Evolutionary conservation across 352 stramenopile species (phyloP), one percentile per base, ranked within the genome.

Genomic region (Phytophthora sojae): DNA sequence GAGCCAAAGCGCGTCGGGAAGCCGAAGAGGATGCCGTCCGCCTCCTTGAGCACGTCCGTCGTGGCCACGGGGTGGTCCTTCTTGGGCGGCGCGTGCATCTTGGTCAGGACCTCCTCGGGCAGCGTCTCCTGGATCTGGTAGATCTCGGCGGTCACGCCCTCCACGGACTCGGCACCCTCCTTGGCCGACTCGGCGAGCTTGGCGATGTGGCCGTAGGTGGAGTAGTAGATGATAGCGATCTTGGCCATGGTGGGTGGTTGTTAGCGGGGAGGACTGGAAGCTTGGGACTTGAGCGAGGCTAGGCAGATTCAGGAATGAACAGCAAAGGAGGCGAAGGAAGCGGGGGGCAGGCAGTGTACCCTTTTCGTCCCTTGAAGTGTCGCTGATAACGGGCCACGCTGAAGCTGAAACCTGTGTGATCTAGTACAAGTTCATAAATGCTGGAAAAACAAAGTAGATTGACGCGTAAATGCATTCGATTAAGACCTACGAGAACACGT

Each of bases 181-280:
- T 75, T 75, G 55, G 32, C 61, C n/a, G 67, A 29, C 9, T 75
- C 62, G 6, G 68, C 68, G 4, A 75, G 39, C 57, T 57, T 67
- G 30, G 62, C 49, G 50, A 75, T 19, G 68, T 75, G 68, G 57
- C 51, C 51, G 62, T 75, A 75, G 42, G 68, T 75, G 62, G 68
- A 75, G 68, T 75, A 75, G 57, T 75, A 75, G 57, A 75, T 57
- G 51, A 75, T 71, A 50, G 68, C 68, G 62, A 75, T 71, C 56
- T 71, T 75, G 56, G 62, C 30, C 68, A 75, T 75, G 62, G 44
- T 69, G 30, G 14, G 29, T 45, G 53, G 25, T 14, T 50, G 44
- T 21, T 21, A 21, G 21, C 21, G 21, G 21, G 0, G 21, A 30
- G 11, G 35, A 14, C 17, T 66, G 29, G 57, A 25, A 25, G 26